Evolutionary conservation across 179 eudicot genomes (phyloP).

Genomic region (Heliamphora pulchella): DNA sequence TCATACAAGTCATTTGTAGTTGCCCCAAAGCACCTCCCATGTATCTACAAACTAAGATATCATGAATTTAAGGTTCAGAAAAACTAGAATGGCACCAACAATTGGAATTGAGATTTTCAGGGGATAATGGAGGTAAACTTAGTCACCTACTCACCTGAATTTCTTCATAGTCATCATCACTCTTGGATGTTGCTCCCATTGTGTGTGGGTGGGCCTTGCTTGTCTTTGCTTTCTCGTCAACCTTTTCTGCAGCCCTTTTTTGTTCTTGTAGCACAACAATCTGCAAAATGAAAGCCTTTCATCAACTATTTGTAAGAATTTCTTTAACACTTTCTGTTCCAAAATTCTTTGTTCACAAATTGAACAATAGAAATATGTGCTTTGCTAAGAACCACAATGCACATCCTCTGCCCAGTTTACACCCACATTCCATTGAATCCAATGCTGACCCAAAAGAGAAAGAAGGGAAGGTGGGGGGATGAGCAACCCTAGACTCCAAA

Average conservation of each 20-base stretch:
- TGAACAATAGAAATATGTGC: not conserved
- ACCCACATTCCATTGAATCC: not conserved
- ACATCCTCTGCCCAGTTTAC: not conserved
- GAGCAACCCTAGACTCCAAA: not conserved
- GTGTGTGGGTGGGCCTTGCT: slow-evolving; percentile 19
- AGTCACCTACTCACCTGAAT: slow-evolving; percentile 26
- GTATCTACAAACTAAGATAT: not conserved
- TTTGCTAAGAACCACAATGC: not conserved
- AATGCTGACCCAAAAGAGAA: not conserved
- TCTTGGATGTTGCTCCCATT: slow-evolving; percentile 19
- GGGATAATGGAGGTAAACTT: not conserved
- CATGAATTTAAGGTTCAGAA: not conserved
- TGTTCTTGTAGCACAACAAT: slow-evolving; percentile 46
- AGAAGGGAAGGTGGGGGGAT: not conserved
- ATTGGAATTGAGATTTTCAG: not conserved
- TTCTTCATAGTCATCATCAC: slow-evolving; percentile 18
- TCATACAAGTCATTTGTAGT: too few relatives aligned
- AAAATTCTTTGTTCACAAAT: not conserved
- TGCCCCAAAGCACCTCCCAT: too few relatives aligned
- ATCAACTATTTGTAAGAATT: too few relatives aligned
- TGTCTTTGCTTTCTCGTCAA: slow-evolving; percentile 32
- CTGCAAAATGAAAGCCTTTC: slow-evolving; percentile 19
- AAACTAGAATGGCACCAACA: not conserved
- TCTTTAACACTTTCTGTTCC: too few relatives aligned
- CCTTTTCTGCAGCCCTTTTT: slow-evolving; percentile 33